Base-by-base conservation (phyloP, 2,329 filamentous ascomycete genomes). In the Endothia cerciana region DNA sequence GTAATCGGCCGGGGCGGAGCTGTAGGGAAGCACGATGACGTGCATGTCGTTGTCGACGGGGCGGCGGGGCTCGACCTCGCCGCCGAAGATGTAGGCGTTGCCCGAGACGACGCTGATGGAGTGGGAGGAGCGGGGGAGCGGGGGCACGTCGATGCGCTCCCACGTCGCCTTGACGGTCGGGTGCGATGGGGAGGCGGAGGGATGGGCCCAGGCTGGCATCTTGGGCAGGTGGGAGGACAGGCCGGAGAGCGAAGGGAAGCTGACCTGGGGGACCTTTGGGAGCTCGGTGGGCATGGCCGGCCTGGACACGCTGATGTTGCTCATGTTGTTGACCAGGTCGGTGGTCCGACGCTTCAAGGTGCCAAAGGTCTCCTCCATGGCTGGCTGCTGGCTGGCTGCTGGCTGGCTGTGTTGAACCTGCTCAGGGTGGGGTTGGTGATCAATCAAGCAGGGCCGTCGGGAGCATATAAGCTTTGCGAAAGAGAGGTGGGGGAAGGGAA, bases 31-130 rank as follows among this genome's bases (percentile, higher is more conserved):
- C 0, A 82, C 82, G 57, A 94, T 73, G 62, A 87, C 79, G 74
- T 93, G 89, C 75, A 95, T 83, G 70, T 88, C 82, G 73, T 92
- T 92, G 77, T 93, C 91, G 64, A 89, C 83, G 7, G 88, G 87
- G 71, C 89, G 78, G 47, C 88, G 82, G 1, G 87, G 83, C 38
- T 80, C 77, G 65, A 89, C 77, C 75, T 95, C 92, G 70, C 92
- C 93, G 67, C 93, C 92, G 73, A 93, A 96, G 72, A 96, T 71
- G 72, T 82, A 82, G 55, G 85, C 83, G n/a, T 80, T 82, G 17
- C 83, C 79, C 56, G 79, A 80, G 28, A 89, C 77, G 49, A 90
- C 80, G 53, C 91, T 84, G 70, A 93, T 75, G 3, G 86, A 85
- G 73, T 95, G 92, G 0, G 91, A 93, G 1, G 92, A 94, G 63